These are phyloP conservation scores for Phytophthora tentaculata DNA, from an alignment of 352 stramenopile genomes.

Conservation along the genomic window DNA sequence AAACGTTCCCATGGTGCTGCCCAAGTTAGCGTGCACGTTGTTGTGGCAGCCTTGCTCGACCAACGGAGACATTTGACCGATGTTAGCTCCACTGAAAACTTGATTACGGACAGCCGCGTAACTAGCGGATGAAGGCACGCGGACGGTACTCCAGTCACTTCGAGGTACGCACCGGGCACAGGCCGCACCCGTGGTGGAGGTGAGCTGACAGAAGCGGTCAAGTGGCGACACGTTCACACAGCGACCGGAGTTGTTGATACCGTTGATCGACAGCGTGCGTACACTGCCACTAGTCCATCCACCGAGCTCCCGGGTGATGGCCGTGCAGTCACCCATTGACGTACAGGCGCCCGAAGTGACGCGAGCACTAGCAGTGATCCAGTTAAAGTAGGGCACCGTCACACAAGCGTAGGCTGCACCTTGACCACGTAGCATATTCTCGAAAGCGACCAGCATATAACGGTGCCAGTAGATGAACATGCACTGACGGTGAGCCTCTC, in stretches of 20 bases:
- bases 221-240: conserved; percentile 48
- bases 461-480: conserved; percentile 90
- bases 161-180: conserved; percentile 64
- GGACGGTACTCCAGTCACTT: conserved; percentile 40
- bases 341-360: conserved; percentile 49
- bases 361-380: conserved; percentile 56
- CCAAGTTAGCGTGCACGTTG: conserved; percentile 62
- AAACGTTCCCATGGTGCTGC: conserved; percentile 62
- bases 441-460: conserved; percentile 64
- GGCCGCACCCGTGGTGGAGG: conserved; percentile 12
- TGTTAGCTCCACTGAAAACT: conserved; percentile 54
- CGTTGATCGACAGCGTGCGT: conserved; percentile 58
- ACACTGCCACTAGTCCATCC: conserved; percentile 33
- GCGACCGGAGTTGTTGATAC: conserved; percentile 40
- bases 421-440: conserved; percentile 85
- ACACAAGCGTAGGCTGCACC: conserved; percentile 63
- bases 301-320: conserved; percentile 48
- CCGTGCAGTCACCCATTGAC: conserved; percentile 57
- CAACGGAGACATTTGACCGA: conserved; percentile 57
- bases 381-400: conserved; percentile 86
- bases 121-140: conserved; percentile 43
- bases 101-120: conserved; percentile 59
- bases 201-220: conserved; percentile 65
- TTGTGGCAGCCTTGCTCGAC: conserved; percentile 71
- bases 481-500: conserved; percentile 63